Percentiles rank a stretch among this genome's conserved stretches.
Evolutionary conservation across 805 yeast genomes (phyloP).

Genomic region (Nakazawaea peltata): DNA sequence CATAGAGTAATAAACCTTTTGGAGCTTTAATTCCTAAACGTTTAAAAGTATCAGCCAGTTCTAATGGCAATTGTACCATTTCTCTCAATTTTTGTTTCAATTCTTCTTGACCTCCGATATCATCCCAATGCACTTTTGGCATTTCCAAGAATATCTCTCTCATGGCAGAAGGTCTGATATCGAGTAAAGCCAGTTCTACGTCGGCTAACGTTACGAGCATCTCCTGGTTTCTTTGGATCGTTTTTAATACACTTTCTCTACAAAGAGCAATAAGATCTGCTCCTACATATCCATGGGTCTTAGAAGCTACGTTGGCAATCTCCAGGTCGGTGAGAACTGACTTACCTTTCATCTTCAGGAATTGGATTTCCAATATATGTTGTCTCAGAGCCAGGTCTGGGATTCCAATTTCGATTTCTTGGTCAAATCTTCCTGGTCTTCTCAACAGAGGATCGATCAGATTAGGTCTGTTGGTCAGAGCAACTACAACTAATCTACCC

Average conservation of each 20-base stretch:
- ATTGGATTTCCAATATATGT: conserved; percentile 62
- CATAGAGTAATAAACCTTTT: conserved; percentile 85
- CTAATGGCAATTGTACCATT: conserved; percentile 86
- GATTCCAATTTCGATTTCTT: conserved; percentile 83
- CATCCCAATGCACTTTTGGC: conserved; percentile 90
- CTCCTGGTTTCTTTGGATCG: conserved; percentile 44
- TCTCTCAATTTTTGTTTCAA: conserved; percentile 77
- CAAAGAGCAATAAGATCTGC: conserved; percentile 87
- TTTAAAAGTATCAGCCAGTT: conserved; percentile 69
- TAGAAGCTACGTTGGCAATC: conserved; percentile 55
- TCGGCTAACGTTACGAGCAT: conserved; percentile 46
- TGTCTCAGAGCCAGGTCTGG: conserved; percentile 80
- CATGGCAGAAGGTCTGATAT: conserved; percentile 96
- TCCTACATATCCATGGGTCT: conserved; percentile 96
- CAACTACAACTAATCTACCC: conserved; percentile 51
- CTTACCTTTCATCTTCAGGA: conserved; percentile 44
- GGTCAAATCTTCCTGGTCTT: conserved; percentile 85
- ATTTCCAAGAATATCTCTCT: conserved; percentile 89
- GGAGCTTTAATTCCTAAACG: conserved; percentile 84
- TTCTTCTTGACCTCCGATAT: conserved; percentile 91
- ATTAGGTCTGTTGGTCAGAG: conserved; percentile 70
- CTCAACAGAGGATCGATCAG: conserved; percentile 64
- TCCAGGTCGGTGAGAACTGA: conserved; percentile 46
- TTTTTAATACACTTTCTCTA: conserved; percentile 80
- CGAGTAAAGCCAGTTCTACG: conserved; percentile 62